Base-by-base conservation (phyloP, 1,284 basidiomycete species). In the Coniferiporia sulphurascens region DNA sequence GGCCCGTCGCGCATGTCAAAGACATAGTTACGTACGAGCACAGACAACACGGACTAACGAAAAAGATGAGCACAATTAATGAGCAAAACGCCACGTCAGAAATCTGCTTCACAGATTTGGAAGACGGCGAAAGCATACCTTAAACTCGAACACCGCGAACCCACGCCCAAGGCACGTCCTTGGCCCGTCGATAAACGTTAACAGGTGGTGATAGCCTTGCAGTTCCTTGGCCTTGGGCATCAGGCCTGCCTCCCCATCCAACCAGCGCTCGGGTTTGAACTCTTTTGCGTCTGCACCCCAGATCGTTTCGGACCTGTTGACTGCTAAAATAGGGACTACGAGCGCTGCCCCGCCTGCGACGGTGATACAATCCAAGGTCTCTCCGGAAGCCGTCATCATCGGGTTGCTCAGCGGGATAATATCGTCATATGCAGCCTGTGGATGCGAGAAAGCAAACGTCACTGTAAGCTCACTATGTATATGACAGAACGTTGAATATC, bases 271-370 rank as follows among this genome's bases (percentile, higher is more conserved):
- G 0, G 78, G 78, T 15, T 64, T 69, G 63, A 77, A 79, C 22
- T 64, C 65, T 21, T 73, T 73, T 8, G 74, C 72, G 55, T 76
- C 70, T 0, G 65, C 27, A 3, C 74, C 80, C 76, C 83, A 86
- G 32, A 84, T 68, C 35, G 64, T 71, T 59, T 66, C 76, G 54
- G 74, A 82, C 49, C 71, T 68, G 66, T 86, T 83, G 48, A 85
- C 74, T 21, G 67, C 67, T 1, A 64, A 53, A 19, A 79, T 73
- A 0, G 81, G 75, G 0, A 78, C 70, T 0, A 65, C 67, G 10
- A 85, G 60, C 1, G 65, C 53, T 0, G 76, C 75, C 5, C 81
- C 55, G 4, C 19, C 15, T 10, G 22, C 35, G 27, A 56, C 19
- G 32, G 21, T 9, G 12, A 56, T 21, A 9, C 21, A 6, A 17